These are phyloP conservation scores for Tuber borchii DNA, from an alignment of 495 filamentous ascomycete species.

Conservation along the genomic window DNA sequence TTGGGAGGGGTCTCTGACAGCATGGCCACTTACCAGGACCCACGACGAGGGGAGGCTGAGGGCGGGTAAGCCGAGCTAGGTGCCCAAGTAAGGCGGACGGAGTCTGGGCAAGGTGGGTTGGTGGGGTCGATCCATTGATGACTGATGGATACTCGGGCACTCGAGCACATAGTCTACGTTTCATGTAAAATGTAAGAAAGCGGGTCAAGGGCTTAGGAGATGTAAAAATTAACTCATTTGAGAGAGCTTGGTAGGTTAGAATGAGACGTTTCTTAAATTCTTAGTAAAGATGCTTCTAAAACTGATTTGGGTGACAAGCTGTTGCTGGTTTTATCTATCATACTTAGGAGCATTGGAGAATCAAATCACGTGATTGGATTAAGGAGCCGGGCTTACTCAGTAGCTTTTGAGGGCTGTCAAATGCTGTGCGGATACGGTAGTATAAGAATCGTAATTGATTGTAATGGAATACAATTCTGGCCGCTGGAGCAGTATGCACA, in stretches of 20 bases:
- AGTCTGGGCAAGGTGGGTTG: constrained; percentile 1
- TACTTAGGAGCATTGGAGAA: not conserved
- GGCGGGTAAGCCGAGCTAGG: not conserved
- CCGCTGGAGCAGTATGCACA: too few relatives aligned
- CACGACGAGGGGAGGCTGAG: constrained; percentile 15
- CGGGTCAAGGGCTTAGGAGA: not conserved
- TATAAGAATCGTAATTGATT: too few relatives aligned
- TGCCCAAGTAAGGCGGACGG: not conserved
- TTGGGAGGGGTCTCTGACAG: constrained; percentile 18
- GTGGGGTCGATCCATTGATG: not conserved
- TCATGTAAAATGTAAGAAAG: not conserved
- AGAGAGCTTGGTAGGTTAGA: not conserved
- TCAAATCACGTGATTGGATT: not conserved
- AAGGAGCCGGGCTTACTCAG: not conserved
- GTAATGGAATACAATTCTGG: too few relatives aligned
- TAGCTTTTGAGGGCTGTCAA: too few relatives aligned
- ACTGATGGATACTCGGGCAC: not conserved
- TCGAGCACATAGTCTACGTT: not conserved
- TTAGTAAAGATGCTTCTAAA: too few relatives aligned
- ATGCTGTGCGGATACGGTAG: too few relatives aligned
- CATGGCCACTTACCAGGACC: not conserved
- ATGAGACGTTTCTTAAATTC: too few relatives aligned
- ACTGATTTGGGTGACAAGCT: not conserved
- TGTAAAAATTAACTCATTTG: not conserved
- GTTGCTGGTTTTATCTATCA: not conserved